phyloP scores from a whole-genome alignment of 805 yeast genomes.

The Diddensiella caesifluorescens region DNA sequence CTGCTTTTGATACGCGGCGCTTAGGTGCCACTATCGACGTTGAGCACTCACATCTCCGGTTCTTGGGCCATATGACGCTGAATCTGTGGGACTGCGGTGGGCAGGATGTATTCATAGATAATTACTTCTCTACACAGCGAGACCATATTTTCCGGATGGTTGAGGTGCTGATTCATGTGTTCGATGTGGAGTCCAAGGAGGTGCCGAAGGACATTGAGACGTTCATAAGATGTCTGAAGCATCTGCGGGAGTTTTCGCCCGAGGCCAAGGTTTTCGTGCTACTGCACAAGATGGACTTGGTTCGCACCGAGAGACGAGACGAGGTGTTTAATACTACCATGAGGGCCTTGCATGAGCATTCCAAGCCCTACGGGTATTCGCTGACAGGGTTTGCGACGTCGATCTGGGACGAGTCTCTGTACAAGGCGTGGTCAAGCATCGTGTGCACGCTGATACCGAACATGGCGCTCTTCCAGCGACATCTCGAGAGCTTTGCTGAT shows the following conservation, averaged over 20 bases:
- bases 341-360: constrained; percentile 69
- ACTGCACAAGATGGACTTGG: constrained; percentile 94
- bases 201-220: constrained; percentile 91
- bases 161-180: constrained; percentile 91
- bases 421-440: constrained; percentile 95
- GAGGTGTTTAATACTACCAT: constrained; percentile 81
- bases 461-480: constrained; percentile 71
- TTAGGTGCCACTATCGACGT: constrained; percentile 97
- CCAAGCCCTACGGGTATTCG: constrained; percentile 62
- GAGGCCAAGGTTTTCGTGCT: constrained; percentile 86
- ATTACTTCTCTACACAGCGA: constrained; percentile 79
- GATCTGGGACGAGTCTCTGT: constrained; percentile 94
- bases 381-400: constrained; percentile 89
- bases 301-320: constrained; percentile 77
- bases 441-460: constrained; percentile 94
- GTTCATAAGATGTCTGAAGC: constrained; percentile 75
- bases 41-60: constrained; percentile 92
- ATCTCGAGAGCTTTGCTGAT: constrained; percentile 64
- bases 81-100: constrained; percentile 96
- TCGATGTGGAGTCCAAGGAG: constrained; percentile 90
- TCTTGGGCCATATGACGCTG: constrained; percentile 90
- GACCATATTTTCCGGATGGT: constrained; percentile 94
- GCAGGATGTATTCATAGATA: constrained; percentile 94
- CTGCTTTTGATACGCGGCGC: constrained; percentile 93
- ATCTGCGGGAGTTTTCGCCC: constrained; percentile 79